Percentiles rank a stretch among this genome's conserved stretches.
phyloP scores from a whole-genome alignment of 2,329 filamentous ascomycete species.

The Byssothecium circinans region DNA sequence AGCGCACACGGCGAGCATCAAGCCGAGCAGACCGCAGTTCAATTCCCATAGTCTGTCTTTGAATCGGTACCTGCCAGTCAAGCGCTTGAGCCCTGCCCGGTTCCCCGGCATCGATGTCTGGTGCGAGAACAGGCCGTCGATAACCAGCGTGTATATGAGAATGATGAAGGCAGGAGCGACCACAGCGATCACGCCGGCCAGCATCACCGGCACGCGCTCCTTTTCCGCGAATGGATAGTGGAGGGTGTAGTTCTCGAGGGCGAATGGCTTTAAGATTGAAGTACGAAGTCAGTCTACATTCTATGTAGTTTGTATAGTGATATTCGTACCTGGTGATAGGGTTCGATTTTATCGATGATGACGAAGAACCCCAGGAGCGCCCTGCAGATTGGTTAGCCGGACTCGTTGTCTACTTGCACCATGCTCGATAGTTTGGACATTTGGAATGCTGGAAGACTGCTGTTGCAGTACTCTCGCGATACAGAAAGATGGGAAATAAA shows the following conservation, averaged over 20 bases:
- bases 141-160: constrained; percentile 57
- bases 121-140: constrained; percentile 62
- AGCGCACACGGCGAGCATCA: constrained; percentile 56
- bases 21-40: constrained; percentile 62
- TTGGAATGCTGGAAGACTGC: too few relatives aligned
- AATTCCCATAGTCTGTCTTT: constrained; percentile 64
- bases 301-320: too few relatives aligned
- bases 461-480: too few relatives aligned
- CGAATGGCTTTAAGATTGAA: constrained; percentile 47
- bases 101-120: constrained; percentile 34
- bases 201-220: constrained; percentile 56
- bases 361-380: constrained; percentile 55
- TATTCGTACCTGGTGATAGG: constrained; percentile 52
- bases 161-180: constrained; percentile 56
- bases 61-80: constrained; percentile 53
- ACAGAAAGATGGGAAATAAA: too few relatives aligned
- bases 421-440: too few relatives aligned
- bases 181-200: constrained; percentile 54
- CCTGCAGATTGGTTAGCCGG: constrained; percentile 41
- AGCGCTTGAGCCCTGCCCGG: constrained; percentile 33
- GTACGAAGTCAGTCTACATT: too few relatives aligned
- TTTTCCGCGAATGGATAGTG: constrained; percentile 60
- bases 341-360: constrained; percentile 56
- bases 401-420: not conserved
- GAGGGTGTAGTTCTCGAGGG: constrained; percentile 58